Evolutionary conservation across 306 rosid species (phyloP).

Genomic region (Gastrolobium bilobum): DNA sequence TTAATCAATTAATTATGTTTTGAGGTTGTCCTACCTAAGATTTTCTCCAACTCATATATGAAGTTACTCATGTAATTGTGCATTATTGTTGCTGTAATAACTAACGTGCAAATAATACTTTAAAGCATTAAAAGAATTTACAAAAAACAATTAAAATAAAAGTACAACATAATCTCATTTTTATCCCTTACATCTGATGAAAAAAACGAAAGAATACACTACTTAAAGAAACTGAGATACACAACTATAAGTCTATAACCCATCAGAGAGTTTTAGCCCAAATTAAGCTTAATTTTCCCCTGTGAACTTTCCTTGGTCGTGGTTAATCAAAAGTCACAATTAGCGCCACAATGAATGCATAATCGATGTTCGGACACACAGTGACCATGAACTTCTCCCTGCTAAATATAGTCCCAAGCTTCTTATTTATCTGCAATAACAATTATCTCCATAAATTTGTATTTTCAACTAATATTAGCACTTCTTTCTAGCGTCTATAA

Average conservation of each 20-base stretch:
- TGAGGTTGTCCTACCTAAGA: too few species aligned
- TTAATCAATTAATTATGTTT: too few species aligned
- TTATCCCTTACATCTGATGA: neutral
- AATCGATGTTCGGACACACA: constrained; percentile 54
- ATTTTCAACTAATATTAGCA: neutral
- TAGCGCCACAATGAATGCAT: constrained; percentile 59
- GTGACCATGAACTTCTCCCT: constrained; percentile 53
- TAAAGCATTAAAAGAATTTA: neutral
- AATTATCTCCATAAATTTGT: neutral
- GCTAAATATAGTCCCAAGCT: constrained; percentile 40
- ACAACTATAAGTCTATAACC: neutral
- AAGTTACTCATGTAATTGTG: too few species aligned
- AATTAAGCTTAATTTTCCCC: neutral
- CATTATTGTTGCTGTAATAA: neutral
- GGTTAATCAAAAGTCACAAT: constrained; percentile 45
- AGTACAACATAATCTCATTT: neutral
- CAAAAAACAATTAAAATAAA: neutral
- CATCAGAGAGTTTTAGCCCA: neutral
- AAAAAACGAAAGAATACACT: neutral
- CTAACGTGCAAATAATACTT: neutral
- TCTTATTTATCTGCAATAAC: constrained; percentile 53
- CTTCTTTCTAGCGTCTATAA: neutral
- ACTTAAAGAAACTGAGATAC: neutral
- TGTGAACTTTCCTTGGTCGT: neutral
- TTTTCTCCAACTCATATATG: too few species aligned